Evolutionary conservation across 768 basidiomycete species (phyloP), one percentile per base, ranked within the genome.

Genomic region (Tricholoma bakamatsutake): DNA sequence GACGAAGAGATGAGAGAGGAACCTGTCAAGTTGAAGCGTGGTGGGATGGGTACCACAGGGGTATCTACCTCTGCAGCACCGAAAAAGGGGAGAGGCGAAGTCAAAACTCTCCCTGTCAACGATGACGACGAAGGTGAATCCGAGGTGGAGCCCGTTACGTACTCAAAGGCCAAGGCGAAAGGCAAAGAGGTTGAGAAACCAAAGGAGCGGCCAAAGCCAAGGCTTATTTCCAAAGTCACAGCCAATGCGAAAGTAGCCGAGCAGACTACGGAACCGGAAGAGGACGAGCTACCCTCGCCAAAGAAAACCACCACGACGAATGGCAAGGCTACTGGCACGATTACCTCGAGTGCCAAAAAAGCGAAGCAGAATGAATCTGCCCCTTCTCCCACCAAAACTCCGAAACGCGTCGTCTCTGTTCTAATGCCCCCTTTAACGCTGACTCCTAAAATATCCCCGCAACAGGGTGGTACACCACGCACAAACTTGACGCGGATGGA

Each of bases 361-460:
- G 27, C 48, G 24, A 50, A 46, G 3, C 1, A 28, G 45, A 46
- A 27, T 5, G 45, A 13, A n/a, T 52, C 49, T 34, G 27, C 39
- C 15, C n/a, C 54, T n/a, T 47, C 52, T 37, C 51, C 60, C 13
- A 54, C 45, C 34, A 55, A 48, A 30, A 59, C 62, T 27, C 61
- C 65, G 3, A 59, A 63, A 37, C 56, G 64, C n/a, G 52, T 56
- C 10, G 49, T 62, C 21, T 59, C 59, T 11, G 61, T 64, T 2
- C 50, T 64, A 50, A 42, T 63, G n/a, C 62, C 60, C 3, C 56
- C 53, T 9, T 30, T 63, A 50, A 57, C 49, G 1, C 43, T 61
- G 15, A 61, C 51, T 43, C 47, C 56, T 8, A 64, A 51, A 28
- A 50, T 53, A 18, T 58, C 57, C 11, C 43, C 61, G 31, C 45